Evolutionary conservation across 108 stramenopile genomes (phyloP).

Genomic region (Skeletonema costatum): DNA sequence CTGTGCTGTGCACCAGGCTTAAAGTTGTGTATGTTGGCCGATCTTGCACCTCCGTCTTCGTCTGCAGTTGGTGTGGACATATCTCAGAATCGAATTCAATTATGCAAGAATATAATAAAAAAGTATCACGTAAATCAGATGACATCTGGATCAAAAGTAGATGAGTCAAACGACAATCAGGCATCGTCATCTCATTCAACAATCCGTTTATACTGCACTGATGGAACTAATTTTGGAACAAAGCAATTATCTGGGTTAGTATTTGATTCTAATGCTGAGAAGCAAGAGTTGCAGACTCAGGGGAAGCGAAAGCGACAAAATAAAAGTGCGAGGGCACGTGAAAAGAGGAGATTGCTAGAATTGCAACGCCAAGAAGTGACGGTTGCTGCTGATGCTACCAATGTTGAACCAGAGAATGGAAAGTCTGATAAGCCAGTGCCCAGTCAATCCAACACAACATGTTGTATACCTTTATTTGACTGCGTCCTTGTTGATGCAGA

Average conservation of each 20-base stretch:
- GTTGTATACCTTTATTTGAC: slow-evolving; percentile 61
- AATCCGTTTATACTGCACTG: slow-evolving; percentile 65
- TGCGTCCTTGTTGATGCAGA: slow-evolving; percentile 94
- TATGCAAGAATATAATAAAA: slow-evolving; percentile 74
- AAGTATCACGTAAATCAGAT: slow-evolving; percentile 74
- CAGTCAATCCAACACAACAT: neutral
- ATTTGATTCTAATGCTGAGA: slow-evolving; percentile 69
- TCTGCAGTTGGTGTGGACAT: slow-evolving; percentile 82
- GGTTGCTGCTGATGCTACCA: neutral
- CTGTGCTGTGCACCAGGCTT: slow-evolving; percentile 91
- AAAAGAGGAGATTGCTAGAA: slow-evolving; percentile 61
- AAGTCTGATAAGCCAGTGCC: neutral
- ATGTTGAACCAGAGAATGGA: neutral
- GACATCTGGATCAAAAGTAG: slow-evolving; percentile 26
- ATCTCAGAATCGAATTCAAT: slow-evolving; percentile 57
- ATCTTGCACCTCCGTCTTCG: slow-evolving; percentile 42
- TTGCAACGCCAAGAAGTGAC: slow-evolving; percentile 16
- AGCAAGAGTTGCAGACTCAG: slow-evolving; percentile 43
- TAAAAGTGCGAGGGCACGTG: slow-evolving; percentile 83
- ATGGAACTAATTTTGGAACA: slow-evolving; percentile 78
- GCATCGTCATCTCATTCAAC: slow-evolving; percentile 1
- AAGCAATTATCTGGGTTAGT: slow-evolving; percentile 39
- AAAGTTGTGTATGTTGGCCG: slow-evolving; percentile 84
- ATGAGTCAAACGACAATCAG: slow-evolving; percentile 2
- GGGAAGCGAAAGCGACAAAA: slow-evolving; percentile 84